phyloP scores from a whole-genome alignment of 345 rosid species.

The Physaria fendleri region DNA sequence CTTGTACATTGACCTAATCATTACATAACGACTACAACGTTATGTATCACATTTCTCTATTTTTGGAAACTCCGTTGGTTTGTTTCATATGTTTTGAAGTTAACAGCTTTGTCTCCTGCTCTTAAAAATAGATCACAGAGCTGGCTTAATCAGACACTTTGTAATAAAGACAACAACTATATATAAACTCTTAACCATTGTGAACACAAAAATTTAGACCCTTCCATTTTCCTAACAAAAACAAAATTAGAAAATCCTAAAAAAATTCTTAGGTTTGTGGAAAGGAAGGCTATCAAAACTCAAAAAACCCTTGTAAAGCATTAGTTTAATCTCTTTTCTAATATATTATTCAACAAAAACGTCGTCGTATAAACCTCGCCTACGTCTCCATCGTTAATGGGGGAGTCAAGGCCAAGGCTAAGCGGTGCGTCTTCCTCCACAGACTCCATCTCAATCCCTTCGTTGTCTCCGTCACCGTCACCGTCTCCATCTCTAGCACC shows the following conservation, averaged over 20 bases:
- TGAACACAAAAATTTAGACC: slow-evolving; percentile 20
- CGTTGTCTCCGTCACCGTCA: slow-evolving; percentile 26
- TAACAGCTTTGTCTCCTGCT: neutral
- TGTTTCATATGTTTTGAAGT: slow-evolving; percentile 7
- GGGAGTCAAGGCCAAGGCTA: slow-evolving; percentile 40
- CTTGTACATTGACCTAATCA: neutral
- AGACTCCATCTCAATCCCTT: slow-evolving; percentile 14
- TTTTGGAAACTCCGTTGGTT: slow-evolving; percentile 9
- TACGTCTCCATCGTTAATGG: slow-evolving; percentile 42
- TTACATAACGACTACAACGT: slow-evolving; percentile 4
- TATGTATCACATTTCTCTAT: neutral
- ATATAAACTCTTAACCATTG: slow-evolving; percentile 16
- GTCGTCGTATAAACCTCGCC: slow-evolving; percentile 10
- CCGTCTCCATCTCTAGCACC: slow-evolving; percentile 28
- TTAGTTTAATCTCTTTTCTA: neutral
- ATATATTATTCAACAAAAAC: neutral
- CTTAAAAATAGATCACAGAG: slow-evolving; percentile 27
- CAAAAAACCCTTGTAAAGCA: neutral
- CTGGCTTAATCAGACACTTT: slow-evolving; percentile 18
- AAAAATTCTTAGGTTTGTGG: slow-evolving; percentile 13
- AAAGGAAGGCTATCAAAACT: neutral
- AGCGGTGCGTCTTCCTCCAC: slow-evolving; percentile 27
- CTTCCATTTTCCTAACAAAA: slow-evolving; percentile 5
- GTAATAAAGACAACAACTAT: slow-evolving; percentile 9
- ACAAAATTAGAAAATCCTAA: slow-evolving; percentile 1